A percentile compares a stretch with the other conserved stretches of the same genome.
Conservation (phyloP, 352 stramenopile species). For the Phytophthora ohioensis region DNA sequence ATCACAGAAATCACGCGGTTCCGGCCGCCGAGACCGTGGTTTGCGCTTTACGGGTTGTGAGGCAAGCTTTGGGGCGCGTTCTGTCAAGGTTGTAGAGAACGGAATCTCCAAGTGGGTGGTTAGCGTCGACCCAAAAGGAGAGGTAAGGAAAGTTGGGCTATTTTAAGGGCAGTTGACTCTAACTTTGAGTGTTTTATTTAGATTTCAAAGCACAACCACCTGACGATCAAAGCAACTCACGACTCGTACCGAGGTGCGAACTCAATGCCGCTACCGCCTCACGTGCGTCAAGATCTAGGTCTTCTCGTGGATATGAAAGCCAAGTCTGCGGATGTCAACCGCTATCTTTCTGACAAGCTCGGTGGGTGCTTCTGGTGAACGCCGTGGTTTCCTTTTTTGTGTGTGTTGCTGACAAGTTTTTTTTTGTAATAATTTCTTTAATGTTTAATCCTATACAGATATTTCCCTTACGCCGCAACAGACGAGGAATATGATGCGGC, state of each 20-base stretch:
- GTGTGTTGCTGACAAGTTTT: not conserved
- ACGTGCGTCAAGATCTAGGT: not conserved
- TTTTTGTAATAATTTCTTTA: not conserved
- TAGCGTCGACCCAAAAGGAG: not conserved
- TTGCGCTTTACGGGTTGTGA: no score
- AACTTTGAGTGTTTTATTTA: not conserved
- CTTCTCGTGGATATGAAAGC: not conserved
- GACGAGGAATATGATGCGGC: conserved; percentile 14
- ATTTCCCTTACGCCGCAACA: conserved; percentile 15
- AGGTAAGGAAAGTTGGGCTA: not conserved
- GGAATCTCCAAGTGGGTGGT: no score
- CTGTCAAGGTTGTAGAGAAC: not conserved
- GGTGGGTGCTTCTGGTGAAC: conserved; percentile 9
- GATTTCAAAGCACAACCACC: not conserved
- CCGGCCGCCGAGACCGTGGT: not conserved
- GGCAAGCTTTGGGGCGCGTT: no score
- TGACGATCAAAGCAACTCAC: not conserved
- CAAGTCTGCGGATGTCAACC: conserved; percentile 6
- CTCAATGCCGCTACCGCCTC: not conserved
- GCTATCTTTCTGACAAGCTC: conserved; percentile 5
- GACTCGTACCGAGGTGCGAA: not conserved
- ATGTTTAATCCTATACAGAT: conserved; percentile 1
- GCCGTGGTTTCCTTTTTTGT: not conserved
- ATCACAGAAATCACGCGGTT: not conserved
- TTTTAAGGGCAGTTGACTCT: no score